Evolutionary conservation across 75 land plant genomes (phyloP).

Genomic region (Selaginella moellendorffii): DNA sequence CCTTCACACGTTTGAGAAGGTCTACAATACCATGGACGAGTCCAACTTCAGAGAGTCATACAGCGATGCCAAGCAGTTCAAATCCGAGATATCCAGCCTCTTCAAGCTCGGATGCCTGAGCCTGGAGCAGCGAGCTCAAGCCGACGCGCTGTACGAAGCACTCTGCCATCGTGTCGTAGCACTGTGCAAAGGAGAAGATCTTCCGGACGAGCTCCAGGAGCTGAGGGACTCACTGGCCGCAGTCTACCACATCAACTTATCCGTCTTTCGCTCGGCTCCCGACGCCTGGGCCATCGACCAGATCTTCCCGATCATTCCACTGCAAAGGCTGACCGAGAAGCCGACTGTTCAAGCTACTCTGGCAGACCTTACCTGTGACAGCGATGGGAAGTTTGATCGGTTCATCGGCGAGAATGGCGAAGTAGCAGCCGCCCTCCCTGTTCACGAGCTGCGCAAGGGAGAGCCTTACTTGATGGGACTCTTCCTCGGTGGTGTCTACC

Average conservation of each 20-base stretch:
- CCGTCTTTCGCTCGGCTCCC: constrained; percentile 33
- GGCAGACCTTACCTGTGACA: constrained; percentile 35
- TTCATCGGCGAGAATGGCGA: constrained; percentile 27
- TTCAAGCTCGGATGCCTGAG: constrained; percentile 33
- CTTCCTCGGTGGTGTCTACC: constrained; percentile 35
- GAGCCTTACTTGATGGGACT: constrained; percentile 30
- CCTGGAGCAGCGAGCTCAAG: constrained; percentile 37
- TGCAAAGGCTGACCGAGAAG: constrained; percentile 25
- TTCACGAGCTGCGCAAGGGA: constrained; percentile 18
- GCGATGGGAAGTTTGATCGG: constrained; percentile 30
- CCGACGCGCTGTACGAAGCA: constrained; percentile 25
- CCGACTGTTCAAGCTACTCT: constrained; percentile 24
- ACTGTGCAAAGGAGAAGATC: constrained; percentile 13
- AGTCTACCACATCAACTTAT: constrained; percentile 30
- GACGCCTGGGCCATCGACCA: constrained; percentile 35
- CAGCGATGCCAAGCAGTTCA: constrained; percentile 34
- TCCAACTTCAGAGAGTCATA: constrained; percentile 22
- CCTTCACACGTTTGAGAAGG: constrained; percentile 26
- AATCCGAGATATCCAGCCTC: constrained; percentile 20
- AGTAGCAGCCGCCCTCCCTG: constrained; percentile 21
- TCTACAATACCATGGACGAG: constrained; percentile 16
- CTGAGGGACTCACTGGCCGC: constrained; percentile 18
- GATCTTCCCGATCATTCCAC: constrained; percentile 31
- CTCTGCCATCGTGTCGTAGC: constrained; percentile 21
- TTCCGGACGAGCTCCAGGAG: constrained; percentile 23